Base-by-base conservation (phyloP, 2,329 filamentous ascomycete genomes). In the Helminthosporium solani region DNA sequence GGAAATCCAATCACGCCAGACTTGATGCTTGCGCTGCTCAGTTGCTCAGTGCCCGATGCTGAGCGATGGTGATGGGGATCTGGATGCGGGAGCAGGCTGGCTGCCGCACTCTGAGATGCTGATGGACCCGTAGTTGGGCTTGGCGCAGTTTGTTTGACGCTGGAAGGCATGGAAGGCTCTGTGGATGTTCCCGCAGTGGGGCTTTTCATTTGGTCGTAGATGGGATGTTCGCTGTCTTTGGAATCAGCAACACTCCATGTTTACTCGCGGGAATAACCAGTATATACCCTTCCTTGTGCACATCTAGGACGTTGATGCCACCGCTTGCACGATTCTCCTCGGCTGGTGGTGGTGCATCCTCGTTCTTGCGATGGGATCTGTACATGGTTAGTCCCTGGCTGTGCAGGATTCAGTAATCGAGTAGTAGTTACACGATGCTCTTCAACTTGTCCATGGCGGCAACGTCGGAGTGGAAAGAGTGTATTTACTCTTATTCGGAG, bases 401-500 rank as follows among this genome's bases (percentile, higher is more conserved):
- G 20, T 7, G 20, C 21, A 3, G 7, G 5, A 16, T 7, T 35
- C 33, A 18, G 31, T n/a, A n/a, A n/a, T n/a, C 16, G 19, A 11
- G 19, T 20, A 12, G 33, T 12, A 56, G 70, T 53, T 54, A 73
- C 71, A 75, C 58, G 42, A 75, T 60, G 54, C 64, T 68, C 67
- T 74, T 75, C 44, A 76, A 56, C 62, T 74, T 73, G 46, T 75
- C 67, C 73, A 75, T 75, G 46, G 33, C 28, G n/a, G 14, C 12
- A 27, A 36, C 28, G 28, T 31, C 28, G 14, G 12, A 8, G 8
- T 12, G 7, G 23, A 6, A 5, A 5, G 6, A 25, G 23, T 25
- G 9, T n/a, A 8, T 6, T 31, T 12, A 31, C 7, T 14, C 23
- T 25, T 9, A 25, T 6, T 25, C 23, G 5, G 6, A 25, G 9